phyloP scores from a whole-genome alignment of 495 filamentous ascomycete species.

The Aspergillus ostianus region DNA sequence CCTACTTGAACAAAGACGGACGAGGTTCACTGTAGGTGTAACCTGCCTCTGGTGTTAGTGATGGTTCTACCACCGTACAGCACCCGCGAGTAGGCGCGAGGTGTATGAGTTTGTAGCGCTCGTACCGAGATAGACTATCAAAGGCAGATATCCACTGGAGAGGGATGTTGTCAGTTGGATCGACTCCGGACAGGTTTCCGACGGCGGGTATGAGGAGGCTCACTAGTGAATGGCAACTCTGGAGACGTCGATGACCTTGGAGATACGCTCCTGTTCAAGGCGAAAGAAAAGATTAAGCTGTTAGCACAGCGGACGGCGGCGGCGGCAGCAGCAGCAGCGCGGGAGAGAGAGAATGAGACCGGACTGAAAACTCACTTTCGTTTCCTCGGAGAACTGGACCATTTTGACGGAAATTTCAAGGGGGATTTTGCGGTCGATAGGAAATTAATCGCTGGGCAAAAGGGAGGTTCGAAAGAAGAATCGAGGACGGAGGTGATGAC shows the following conservation, averaged over 20 bases:
- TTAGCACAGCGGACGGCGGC: not conserved
- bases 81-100: conserved; percentile 1
- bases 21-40: conserved; percentile 91
- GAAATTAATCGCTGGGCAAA: conserved; percentile 1
- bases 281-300: not conserved
- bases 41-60: conserved; percentile 50
- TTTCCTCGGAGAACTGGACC: conserved; percentile 94
- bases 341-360: not conserved
- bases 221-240: conserved; percentile 97
- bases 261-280: conserved; percentile 80
- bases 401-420: conserved; percentile 42
- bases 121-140: conserved; percentile 96
- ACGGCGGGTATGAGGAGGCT: conserved; percentile 15
- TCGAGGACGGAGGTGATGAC: conserved; percentile 1
- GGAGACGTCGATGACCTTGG: conserved; percentile 90
- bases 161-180: conserved; percentile 31
- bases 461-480: conserved; percentile 3
- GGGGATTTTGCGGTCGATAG: not conserved
- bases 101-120: not conserved
- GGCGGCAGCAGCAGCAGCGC: not conserved
- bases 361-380: conserved; percentile 62
- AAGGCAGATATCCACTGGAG: conserved; percentile 85
- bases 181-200: conserved; percentile 11
- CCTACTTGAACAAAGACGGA: conserved; percentile 89
- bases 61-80: not conserved